A percentile compares a stretch with the other conserved stretches of the same genome.
These are phyloP conservation scores for Viola odorata DNA, from an alignment of 345 rosid genomes.

Conservation along the genomic window DNA sequence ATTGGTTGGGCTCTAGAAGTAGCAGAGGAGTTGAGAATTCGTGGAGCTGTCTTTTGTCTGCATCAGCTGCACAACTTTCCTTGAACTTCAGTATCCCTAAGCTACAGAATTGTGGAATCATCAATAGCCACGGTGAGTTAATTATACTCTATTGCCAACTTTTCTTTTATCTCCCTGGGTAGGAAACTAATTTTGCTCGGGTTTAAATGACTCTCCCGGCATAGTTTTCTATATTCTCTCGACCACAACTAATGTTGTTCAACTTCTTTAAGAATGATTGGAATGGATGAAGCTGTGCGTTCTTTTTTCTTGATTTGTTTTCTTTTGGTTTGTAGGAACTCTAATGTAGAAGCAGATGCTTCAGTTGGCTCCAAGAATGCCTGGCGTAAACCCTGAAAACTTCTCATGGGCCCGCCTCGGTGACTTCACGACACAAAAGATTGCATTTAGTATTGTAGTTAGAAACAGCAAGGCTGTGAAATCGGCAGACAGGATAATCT, in stretches of 20 bases:
- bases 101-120: neutral
- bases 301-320: neutral
- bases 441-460: slow-evolving; percentile 17
- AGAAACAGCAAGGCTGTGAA: slow-evolving; percentile 13
- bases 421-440: slow-evolving; percentile 21
- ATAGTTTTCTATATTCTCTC: too few relatives aligned
- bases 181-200: too few relatives aligned
- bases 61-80: neutral
- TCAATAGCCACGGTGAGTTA: neutral
- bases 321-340: slow-evolving; percentile 19
- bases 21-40: neutral
- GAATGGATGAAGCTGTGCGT: too few relatives aligned
- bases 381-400: slow-evolving; percentile 25
- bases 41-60: neutral
- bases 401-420: slow-evolving; percentile 34
- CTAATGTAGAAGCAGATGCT: slow-evolving; percentile 9
- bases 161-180: neutral
- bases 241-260: too few relatives aligned
- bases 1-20: slow-evolving; percentile 1
- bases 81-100: neutral
- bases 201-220: too few relatives aligned
- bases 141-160: neutral
- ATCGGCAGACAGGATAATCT: slow-evolving; percentile 35
- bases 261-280: too few relatives aligned
- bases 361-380: slow-evolving; percentile 19